phyloP scores from a whole-genome alignment of 2,329 filamentous ascomycete genomes.

The Trichophyton mentagrophytes region DNA sequence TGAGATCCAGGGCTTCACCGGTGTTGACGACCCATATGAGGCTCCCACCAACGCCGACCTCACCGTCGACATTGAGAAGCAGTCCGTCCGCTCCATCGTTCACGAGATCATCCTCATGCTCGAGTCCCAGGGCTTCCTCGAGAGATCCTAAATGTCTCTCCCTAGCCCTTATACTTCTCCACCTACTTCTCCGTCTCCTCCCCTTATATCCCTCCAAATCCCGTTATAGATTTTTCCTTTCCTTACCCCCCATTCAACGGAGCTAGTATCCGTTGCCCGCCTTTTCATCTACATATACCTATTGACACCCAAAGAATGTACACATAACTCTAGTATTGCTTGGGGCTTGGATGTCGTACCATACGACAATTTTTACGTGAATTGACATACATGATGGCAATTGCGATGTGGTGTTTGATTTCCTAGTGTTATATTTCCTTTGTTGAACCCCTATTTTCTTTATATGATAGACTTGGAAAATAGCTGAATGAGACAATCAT shows the following conservation, averaged over 20 bases:
- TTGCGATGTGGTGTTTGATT: conserved; percentile 1
- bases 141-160: conserved; percentile 40
- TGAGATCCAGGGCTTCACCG: conserved; percentile 96
- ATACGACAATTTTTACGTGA: neutral
- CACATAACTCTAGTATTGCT: neutral
- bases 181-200: neutral
- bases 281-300: neutral
- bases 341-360: neutral
- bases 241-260: neutral
- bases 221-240: neutral
- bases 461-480: neutral
- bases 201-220: neutral
- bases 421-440: neutral
- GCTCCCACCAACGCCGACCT: conserved; percentile 66
- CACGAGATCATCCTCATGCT: conserved; percentile 92
- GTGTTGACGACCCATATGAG: conserved; percentile 96
- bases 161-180: neutral
- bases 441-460: neutral
- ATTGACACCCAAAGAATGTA: neutral
- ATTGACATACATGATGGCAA: conserved; percentile 1
- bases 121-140: conserved; percentile 78
- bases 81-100: conserved; percentile 79
- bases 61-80: conserved; percentile 72
- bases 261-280: neutral
- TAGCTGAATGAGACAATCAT: neutral